Conservation (phyloP, 1,284 basidiomycete species). For the Ustilago bromivora region DNA sequence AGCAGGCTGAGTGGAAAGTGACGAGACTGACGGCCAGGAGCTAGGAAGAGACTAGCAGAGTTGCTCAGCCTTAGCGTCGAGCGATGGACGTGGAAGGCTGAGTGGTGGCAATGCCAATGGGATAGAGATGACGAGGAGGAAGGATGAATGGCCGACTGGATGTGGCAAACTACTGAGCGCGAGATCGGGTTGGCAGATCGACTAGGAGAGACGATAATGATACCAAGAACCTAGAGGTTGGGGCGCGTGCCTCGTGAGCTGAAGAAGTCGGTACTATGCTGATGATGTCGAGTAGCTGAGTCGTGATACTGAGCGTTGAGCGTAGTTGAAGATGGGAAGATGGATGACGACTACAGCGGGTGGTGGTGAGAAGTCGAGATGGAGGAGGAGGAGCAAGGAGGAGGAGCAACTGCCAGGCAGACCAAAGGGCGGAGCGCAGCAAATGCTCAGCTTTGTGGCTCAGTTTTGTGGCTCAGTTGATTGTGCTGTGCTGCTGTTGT, state of each 20-base stretch:
- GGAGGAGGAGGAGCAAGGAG: not conserved
- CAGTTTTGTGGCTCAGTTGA: not conserved
- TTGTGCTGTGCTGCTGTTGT: not conserved
- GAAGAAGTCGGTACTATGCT: not conserved
- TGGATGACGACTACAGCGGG: not conserved
- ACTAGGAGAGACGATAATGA: too few species aligned
- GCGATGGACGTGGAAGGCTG: not conserved
- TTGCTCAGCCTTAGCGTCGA: conserved; percentile 5
- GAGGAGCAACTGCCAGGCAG: not conserved
- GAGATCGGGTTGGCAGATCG: conserved; percentile 10
- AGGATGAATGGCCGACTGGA: not conserved
- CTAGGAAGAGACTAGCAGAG: conserved; percentile 17
- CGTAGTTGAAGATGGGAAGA: conserved; percentile 1
- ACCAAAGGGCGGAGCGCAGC: too few species aligned
- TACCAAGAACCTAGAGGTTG: not conserved
- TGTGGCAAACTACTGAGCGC: conserved; percentile 5
- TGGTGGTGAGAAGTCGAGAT: not conserved
- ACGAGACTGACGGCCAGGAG: conserved; percentile 3
- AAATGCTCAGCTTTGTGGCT: not conserved
- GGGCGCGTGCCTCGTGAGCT: not conserved
- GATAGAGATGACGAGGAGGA: conserved; percentile 4
- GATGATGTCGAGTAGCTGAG: conserved; percentile 15
- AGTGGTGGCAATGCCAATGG: conserved; percentile 9
- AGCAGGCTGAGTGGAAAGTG: conserved; percentile 1
- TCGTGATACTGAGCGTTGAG: conserved; percentile 5